A percentile compares a stretch with the other conserved stretches of the same genome.
Evolutionary conservation across 148 eudicot species (phyloP).

Genomic region (Camellia granthamiana): DNA sequence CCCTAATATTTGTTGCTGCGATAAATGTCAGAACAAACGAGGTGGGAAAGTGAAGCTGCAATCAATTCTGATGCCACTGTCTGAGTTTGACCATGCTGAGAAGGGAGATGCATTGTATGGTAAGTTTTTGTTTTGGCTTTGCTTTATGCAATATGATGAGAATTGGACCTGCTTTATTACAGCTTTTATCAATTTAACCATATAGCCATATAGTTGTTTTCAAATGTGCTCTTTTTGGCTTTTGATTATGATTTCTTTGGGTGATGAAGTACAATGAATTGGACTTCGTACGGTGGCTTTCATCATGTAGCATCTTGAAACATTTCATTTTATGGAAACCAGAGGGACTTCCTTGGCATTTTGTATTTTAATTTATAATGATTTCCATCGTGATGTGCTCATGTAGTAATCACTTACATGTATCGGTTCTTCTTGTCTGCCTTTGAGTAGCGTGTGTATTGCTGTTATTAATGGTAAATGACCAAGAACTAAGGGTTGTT

Average conservation of each 20-base stretch:
- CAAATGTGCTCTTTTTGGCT: background rate
- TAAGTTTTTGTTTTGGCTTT: conserved; percentile 20
- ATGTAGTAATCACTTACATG: background rate
- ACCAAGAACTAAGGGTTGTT: background rate
- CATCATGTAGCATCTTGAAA: background rate
- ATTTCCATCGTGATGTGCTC: background rate
- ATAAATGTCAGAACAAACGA: conserved; percentile 66
- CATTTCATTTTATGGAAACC: background rate
- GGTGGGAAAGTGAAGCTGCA: conserved; percentile 93
- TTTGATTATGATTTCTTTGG: background rate
- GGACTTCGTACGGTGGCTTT: background rate
- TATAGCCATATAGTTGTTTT: background rate
- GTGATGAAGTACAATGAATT: background rate
- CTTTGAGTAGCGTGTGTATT: background rate
- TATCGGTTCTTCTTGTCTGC: background rate
- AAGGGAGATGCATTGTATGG: conserved; percentile 96
- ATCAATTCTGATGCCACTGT: conserved; percentile 77
- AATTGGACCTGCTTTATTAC: background rate
- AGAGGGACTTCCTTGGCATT: background rate
- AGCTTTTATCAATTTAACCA: background rate
- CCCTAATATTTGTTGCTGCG: conserved; percentile 5
- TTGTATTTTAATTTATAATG: no score
- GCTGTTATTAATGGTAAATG: background rate
- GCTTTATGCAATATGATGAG: background rate
- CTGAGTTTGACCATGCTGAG: conserved; percentile 85